Evolutionary conservation across 2,329 filamentous ascomycete genomes (phyloP).

Genomic region (Fusarium stilboides): DNA sequence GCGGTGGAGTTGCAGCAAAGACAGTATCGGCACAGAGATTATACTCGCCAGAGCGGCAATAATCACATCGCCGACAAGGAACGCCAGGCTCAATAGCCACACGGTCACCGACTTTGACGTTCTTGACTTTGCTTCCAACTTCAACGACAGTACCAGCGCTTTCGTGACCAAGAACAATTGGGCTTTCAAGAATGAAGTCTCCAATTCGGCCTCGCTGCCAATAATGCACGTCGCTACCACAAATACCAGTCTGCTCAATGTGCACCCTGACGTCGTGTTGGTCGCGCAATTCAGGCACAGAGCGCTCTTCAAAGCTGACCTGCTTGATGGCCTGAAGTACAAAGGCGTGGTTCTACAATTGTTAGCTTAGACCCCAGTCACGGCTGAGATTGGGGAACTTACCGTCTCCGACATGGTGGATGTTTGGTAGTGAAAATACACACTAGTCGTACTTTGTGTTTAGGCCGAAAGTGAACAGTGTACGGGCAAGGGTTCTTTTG

Average conservation of each 20-base stretch:
- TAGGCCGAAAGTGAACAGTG: neutral
- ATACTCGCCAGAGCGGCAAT: constrained; percentile 59
- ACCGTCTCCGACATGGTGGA: neutral
- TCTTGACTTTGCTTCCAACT: constrained; percentile 58
- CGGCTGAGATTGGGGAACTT: neutral
- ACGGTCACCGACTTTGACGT: constrained; percentile 60
- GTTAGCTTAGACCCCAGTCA: neutral
- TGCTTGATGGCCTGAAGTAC: constrained; percentile 63
- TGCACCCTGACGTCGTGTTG: constrained; percentile 61
- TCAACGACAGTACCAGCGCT: constrained; percentile 59
- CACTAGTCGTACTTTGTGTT: neutral
- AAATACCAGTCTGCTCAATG: constrained; percentile 64
- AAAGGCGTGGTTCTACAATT: constrained; percentile 61
- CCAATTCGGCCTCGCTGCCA: constrained; percentile 64
- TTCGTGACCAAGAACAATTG: constrained; percentile 65
- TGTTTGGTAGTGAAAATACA: neutral
- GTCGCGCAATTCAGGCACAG: constrained; percentile 58
- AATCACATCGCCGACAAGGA: constrained; percentile 61
- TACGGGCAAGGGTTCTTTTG: neutral
- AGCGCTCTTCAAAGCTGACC: constrained; percentile 61
- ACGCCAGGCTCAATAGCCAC: constrained; percentile 66
- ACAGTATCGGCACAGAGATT: constrained; percentile 60
- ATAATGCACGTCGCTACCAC: constrained; percentile 63
- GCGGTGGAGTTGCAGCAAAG: constrained; percentile 66
- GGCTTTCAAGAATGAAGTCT: constrained; percentile 60